phyloP scores from a whole-genome alignment of 2,329 filamentous ascomycete species.

The Trichoderma afroharzianum region DNA sequence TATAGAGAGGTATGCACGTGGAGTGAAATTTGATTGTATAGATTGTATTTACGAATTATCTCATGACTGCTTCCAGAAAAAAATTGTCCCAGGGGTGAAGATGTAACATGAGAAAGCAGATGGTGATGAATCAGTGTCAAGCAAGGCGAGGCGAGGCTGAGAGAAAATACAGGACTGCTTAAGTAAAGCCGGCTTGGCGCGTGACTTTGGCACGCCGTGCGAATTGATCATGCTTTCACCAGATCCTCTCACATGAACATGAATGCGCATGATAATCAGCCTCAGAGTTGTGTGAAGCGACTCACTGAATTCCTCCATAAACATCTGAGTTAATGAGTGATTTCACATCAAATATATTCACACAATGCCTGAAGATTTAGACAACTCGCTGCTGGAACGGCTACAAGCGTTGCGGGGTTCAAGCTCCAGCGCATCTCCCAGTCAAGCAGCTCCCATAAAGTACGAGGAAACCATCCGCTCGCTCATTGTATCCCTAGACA shows the following conservation, averaged over 20 bases:
- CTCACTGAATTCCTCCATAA: not conserved
- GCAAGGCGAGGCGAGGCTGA: not conserved
- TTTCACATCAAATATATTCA: not conserved
- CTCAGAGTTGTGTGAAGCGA: not conserved
- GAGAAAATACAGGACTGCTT: not conserved
- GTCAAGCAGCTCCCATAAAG: constrained; percentile 37
- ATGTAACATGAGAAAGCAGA: not conserved
- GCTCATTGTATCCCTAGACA: not conserved
- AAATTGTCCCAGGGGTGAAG: not conserved
- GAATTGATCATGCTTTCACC: not conserved
- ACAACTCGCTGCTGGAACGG: constrained; percentile 50
- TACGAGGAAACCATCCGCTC: constrained; percentile 29
- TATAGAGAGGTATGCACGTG: not conserved
- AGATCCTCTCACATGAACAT: constrained; percentile 3
- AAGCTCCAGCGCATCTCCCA: constrained; percentile 30
- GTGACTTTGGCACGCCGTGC: constrained; percentile 6
- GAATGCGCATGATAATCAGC: not conserved
- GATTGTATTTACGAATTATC: not conserved
- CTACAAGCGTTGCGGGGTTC: constrained; percentile 48
- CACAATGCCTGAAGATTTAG: constrained; percentile 36
- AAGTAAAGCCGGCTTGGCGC: constrained; percentile 11
- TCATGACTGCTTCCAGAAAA: not conserved
- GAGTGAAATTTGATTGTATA: not conserved
- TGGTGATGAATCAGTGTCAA: not conserved
- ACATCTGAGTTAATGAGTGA: not conserved